Base-by-base conservation (phyloP, 2,329 filamentous ascomycete species). In the Cladophialophora carrionii region DNA sequence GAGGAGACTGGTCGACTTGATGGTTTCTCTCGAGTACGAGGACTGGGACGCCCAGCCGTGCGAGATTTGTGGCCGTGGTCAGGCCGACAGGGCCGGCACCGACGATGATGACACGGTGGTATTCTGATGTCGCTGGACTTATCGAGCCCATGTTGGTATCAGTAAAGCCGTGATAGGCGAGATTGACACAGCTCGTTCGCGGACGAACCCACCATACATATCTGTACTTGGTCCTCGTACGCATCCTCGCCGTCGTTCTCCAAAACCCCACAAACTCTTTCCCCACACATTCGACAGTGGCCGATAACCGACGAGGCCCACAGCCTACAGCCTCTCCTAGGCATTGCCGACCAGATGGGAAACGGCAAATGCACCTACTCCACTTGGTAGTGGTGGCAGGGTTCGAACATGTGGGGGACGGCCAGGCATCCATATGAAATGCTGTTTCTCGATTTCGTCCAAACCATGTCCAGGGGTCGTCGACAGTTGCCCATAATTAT, bases 1-100 rank as follows among this genome's bases (percentile, higher is more conserved):
- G 67, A 24, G 67, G 67, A 34, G 64, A 66, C 26, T 69, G 58
- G 57, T 69, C 67, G 26, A 68, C 61, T 53, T 64, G 48, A 49
- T 64, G 57, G 22, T 59, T 61, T 57, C 66, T 61, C 53, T 68
- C 66, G 10, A 68, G 61, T 3, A 68, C 57, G 22, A 68, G 51
- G n/a, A 66, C 64, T 20, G 43, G 51, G n/a, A 67, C 59, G 53
- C 64, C 64, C 12, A 65, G 54, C 56, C 58, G 64, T 20, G 67
- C 67, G 8, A 69, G 55, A 49, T 69, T 66, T 7, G 62, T 65
- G 24, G 67, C 67, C 7, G 62, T 60, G 9, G 67, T 69, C 48
- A 67, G 54, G 6, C 64, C 67, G 20, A 64, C 64, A 3, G 67
- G 67, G 12, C 67, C 67, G 26, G 49, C 55, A 26, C 66, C 66